phyloP scores from a whole-genome alignment of 2,329 filamentous ascomycete genomes.

The Aspergillus neotritici region DNA sequence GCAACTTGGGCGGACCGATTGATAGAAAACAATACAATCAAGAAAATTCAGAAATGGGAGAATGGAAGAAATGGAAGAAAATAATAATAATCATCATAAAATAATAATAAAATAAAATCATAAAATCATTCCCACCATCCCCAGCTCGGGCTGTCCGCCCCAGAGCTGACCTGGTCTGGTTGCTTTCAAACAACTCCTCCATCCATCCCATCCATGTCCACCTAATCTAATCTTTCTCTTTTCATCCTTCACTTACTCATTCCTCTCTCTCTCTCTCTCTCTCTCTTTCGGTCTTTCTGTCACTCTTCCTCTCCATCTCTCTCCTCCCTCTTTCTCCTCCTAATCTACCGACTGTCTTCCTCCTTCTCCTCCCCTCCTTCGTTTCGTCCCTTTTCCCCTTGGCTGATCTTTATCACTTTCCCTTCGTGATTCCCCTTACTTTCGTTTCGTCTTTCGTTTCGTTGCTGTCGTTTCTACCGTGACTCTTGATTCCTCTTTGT shows the following conservation, averaged over 20 bases:
- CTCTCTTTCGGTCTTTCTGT: conserved; percentile 12
- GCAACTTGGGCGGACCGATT: no score
- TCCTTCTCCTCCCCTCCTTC: conserved; percentile 8
- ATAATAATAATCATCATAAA: conserved; percentile 4
- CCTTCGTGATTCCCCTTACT: conserved; percentile 14
- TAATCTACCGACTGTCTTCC: no score
- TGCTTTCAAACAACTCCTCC: conserved; percentile 11
- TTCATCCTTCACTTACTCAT: neutral
- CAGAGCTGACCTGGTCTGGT: conserved; percentile 15
- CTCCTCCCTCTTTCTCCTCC: conserved; percentile 18
- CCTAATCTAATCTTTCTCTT: conserved; percentile 11
- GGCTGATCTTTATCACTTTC: conserved; percentile 6
- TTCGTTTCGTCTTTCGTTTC: conserved; percentile 12
- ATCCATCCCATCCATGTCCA: conserved; percentile 16
- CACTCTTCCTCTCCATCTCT: conserved; percentile 17
- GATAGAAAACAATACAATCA: neutral
- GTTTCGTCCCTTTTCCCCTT: conserved; percentile 4
- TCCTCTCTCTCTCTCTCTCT: conserved; percentile 12
- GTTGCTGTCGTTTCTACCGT: conserved; percentile 3
- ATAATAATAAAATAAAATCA: conserved; percentile 6
- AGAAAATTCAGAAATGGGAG: neutral
- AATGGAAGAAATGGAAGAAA: neutral
- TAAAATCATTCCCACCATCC: conserved; percentile 5
- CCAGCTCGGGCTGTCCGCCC: conserved; percentile 13
- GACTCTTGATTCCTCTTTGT: conserved; percentile 4